A percentile compares a stretch with the other conserved stretches of the same genome.
Conservation (phyloP, 345 rosid genomes). For the Sonneratia alba region DNA sequence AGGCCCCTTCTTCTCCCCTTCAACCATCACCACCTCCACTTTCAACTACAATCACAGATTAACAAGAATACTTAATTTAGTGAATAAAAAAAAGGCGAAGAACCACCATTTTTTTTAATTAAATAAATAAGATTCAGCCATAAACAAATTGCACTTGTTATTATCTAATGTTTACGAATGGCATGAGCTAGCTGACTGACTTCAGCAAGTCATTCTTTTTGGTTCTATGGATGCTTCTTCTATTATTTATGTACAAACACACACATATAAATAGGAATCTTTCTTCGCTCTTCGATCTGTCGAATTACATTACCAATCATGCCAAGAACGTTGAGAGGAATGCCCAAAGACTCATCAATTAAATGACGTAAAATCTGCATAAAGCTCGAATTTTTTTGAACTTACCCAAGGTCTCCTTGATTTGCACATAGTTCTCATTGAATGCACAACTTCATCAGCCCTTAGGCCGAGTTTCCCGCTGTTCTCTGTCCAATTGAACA, state of each 20-base stretch:
- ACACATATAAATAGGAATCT: neutral
- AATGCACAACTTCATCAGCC: slow-evolving; percentile 39
- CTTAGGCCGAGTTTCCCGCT: slow-evolving; percentile 30
- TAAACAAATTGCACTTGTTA: too few species aligned
- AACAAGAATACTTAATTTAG: too few species aligned
- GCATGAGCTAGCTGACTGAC: too few species aligned
- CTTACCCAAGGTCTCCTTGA: slow-evolving; percentile 68
- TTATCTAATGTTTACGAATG: too few species aligned
- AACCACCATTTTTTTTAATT: too few species aligned
- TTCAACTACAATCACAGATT: slow-evolving; percentile 25
- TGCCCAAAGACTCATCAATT: neutral
- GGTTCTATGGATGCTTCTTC: too few species aligned
- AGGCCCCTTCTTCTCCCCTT: slow-evolving; percentile 66
- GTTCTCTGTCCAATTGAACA: slow-evolving; percentile 22
- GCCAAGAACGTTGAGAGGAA: neutral
- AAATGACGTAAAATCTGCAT: neutral
- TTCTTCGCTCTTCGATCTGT: neutral
- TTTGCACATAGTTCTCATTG: slow-evolving; percentile 53
- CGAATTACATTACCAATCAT: neutral
- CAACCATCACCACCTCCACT: slow-evolving; percentile 42
- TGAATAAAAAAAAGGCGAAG: too few species aligned
- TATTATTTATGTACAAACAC: too few species aligned
- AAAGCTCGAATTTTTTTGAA: neutral
- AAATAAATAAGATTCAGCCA: too few species aligned
- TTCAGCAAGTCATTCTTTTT: too few species aligned